Conservation (phyloP, 352 stramenopile genomes). For the Albugo candida region DNA sequence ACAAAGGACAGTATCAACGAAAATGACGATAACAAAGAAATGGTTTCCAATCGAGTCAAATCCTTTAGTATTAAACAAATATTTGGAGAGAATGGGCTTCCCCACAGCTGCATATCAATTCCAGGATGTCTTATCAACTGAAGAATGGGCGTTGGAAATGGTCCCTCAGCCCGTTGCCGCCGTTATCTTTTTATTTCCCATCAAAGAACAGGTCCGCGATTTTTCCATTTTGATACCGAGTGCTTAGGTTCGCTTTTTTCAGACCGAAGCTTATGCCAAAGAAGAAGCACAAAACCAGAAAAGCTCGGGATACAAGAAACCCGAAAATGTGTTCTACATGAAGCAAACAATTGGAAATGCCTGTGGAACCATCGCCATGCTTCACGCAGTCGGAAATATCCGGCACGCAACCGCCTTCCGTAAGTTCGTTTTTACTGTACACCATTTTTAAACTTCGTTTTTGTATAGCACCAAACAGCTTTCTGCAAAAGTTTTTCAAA, state of each 20-base stretch:
- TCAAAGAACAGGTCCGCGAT: conserved; percentile 62
- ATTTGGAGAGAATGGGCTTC: conserved; percentile 87
- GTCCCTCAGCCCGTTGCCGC: conserved; percentile 82
- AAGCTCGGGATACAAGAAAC: conserved; percentile 48
- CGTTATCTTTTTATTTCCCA: conserved; percentile 91
- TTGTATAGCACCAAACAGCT: conserved; percentile 27
- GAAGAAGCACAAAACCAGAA: conserved; percentile 51
- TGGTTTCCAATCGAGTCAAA: conserved; percentile 91
- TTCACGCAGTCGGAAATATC: conserved; percentile 88
- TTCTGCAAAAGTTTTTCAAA: conserved; percentile 69
- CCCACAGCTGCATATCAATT: conserved; percentile 73
- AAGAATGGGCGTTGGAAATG: conserved; percentile 94
- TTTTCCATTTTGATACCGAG: not conserved
- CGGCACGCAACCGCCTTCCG: conserved; percentile 40
- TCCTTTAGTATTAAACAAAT: conserved; percentile 89
- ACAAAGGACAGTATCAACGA: not conserved
- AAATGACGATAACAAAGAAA: conserved; percentile 21
- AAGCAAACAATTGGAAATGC: conserved; percentile 95
- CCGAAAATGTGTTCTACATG: conserved; percentile 74
- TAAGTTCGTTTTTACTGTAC: conserved; percentile 8
- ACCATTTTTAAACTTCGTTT: not conserved
- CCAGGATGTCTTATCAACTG: conserved; percentile 88
- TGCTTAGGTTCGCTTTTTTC: not conserved
- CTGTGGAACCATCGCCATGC: conserved; percentile 89
- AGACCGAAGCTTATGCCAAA: conserved; percentile 62